phyloP scores from a whole-genome alignment of 306 rosid genomes.

The Morella rubra region DNA sequence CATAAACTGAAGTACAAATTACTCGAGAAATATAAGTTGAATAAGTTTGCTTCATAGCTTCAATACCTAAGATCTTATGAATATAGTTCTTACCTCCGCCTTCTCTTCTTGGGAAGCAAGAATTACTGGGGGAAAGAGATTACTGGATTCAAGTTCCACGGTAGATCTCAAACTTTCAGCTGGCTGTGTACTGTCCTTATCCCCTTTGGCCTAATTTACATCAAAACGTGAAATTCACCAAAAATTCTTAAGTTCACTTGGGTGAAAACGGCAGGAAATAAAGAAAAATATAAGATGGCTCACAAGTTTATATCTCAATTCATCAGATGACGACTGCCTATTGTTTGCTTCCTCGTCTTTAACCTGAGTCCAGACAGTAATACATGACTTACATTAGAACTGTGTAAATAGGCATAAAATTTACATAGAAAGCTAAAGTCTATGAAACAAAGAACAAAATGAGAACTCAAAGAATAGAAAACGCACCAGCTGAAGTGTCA shows the following conservation, averaged over 20 bases:
- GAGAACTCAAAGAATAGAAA: not conserved
- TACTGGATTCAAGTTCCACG: constrained; percentile 25
- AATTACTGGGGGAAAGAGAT: constrained; percentile 30
- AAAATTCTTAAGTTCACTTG: constrained; percentile 2
- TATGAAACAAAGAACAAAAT: constrained; percentile 1
- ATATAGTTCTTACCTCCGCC: constrained; percentile 25
- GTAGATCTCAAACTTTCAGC: constrained; percentile 32
- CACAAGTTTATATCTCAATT: constrained; percentile 44
- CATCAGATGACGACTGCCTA: constrained; percentile 31
- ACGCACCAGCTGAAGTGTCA: constrained; percentile 74
- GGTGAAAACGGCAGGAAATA: constrained; percentile 18
- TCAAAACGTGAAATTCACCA: constrained; percentile 26
- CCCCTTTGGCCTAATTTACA: constrained; percentile 39
- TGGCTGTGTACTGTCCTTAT: constrained; percentile 22
- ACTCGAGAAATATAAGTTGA: not conserved
- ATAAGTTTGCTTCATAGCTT: not conserved
- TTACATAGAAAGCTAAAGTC: constrained; percentile 13
- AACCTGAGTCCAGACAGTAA: constrained; percentile 42
- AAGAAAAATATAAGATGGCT: constrained; percentile 35
- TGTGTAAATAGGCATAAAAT: constrained; percentile 14
- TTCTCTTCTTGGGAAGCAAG: constrained; percentile 31
- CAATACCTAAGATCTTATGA: not conserved
- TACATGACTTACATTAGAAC: constrained; percentile 17
- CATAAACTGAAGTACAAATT: not conserved
- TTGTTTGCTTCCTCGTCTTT: constrained; percentile 48